These are phyloP conservation scores for Corrigiola litoralis DNA, from an alignment of 179 eudicot genomes.

Conservation along the genomic window DNA sequence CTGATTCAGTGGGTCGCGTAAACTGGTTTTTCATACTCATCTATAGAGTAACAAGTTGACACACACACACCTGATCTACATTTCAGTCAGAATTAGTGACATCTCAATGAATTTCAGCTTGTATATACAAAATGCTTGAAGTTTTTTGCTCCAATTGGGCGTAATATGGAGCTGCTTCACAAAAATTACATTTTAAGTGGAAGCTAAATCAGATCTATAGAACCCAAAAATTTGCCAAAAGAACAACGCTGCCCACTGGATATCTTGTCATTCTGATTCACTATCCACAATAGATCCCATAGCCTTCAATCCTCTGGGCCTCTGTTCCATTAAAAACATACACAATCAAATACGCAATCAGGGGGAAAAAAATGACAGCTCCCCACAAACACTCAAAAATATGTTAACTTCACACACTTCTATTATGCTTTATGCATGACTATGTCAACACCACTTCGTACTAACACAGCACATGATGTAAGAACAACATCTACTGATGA, in stretches of 20 bases:
- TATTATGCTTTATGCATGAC: too few relatives aligned
- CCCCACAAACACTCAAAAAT: not conserved
- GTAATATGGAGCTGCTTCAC: not conserved
- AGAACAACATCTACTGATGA: too few relatives aligned
- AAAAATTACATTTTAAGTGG: conserved; percentile 9
- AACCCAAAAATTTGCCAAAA: not conserved
- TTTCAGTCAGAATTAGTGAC: not conserved
- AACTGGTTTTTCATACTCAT: too few relatives aligned
- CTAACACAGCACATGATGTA: too few relatives aligned
- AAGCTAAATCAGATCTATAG: not conserved
- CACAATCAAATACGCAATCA: not conserved
- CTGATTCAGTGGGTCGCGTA: too few relatives aligned
- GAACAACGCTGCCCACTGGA: not conserved
- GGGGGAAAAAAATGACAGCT: not conserved
- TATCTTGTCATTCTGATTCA: conserved; percentile 58
- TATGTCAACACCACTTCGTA: too few relatives aligned
- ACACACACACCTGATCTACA: too few relatives aligned
- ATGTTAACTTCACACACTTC: too few relatives aligned
- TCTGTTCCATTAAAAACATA: conserved; percentile 39
- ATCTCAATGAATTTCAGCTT: not conserved
- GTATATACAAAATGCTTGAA: not conserved
- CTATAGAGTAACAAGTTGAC: too few relatives aligned
- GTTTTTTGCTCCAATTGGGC: not conserved
- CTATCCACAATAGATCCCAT: conserved; percentile 69
- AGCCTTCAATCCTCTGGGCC: conserved; percentile 88